Conservation (phyloP, 257 asterid genomes). For the Asclepias syriaca region DNA sequence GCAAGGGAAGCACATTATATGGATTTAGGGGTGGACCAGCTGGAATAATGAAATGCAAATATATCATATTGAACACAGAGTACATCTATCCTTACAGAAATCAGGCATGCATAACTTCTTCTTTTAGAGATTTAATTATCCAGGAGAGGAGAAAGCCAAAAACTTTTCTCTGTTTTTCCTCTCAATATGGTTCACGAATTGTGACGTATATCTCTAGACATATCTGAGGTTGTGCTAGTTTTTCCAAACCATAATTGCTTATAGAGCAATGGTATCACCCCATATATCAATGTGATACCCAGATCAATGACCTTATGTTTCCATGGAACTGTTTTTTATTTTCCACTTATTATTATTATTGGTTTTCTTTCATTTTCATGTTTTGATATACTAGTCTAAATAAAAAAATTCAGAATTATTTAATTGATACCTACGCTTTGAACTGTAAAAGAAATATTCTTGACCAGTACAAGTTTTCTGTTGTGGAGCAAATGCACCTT, state of each 20-base stretch:
- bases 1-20: slow-evolving; percentile 85
- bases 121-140: background rate
- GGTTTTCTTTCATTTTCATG: background rate
- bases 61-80: slow-evolving; percentile 66
- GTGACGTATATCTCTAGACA: background rate
- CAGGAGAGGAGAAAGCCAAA: background rate
- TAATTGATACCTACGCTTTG: background rate
- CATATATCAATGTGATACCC: background rate
- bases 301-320: background rate
- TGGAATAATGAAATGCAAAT: slow-evolving; percentile 91
- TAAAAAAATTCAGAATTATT: background rate
- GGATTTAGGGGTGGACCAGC: slow-evolving; percentile 99
- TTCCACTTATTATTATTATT: background rate
- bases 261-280: background rate
- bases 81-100: slow-evolving; percentile 90
- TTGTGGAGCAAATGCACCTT: background rate
- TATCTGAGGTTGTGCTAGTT: background rate
- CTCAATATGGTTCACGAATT: background rate
- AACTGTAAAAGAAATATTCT: background rate
- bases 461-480: background rate
- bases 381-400: too few species aligned
- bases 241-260: background rate
- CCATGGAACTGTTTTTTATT: background rate
- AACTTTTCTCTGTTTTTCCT: background rate
- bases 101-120: slow-evolving; percentile 45